A percentile compares a stretch with the other conserved stretches of the same genome.
These are phyloP conservation scores for Brettanomyces anomalus DNA, from an alignment of 805 yeast species.

Conservation along the genomic window DNA sequence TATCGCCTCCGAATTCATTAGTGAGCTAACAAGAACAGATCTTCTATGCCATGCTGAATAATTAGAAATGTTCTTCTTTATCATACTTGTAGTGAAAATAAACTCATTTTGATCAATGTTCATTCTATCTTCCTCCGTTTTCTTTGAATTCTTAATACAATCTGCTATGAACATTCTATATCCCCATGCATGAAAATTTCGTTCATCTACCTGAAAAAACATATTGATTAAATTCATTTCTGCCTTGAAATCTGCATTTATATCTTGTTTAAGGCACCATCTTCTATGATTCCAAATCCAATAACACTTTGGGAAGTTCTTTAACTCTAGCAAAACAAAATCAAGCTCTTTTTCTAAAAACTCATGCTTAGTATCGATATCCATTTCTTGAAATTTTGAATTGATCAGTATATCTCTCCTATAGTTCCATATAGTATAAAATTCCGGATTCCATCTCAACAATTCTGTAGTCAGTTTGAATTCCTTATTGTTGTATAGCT, in stretches of 20 bases:
- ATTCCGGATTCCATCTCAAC: constrained; percentile 69
- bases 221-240: constrained; percentile 67
- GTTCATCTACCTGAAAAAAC: constrained; percentile 59
- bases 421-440: constrained; percentile 84
- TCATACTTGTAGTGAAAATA: constrained; percentile 66
- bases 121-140: constrained; percentile 3
- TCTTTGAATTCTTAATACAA: constrained; percentile 14
- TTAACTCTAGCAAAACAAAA: constrained; percentile 50
- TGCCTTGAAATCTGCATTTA: constrained; percentile 48
- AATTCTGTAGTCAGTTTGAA: constrained; percentile 49
- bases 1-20: constrained; percentile 27
- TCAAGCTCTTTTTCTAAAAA: constrained; percentile 48
- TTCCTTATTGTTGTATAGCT: constrained; percentile 27
- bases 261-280: constrained; percentile 61
- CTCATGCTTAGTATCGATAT: constrained; percentile 16
- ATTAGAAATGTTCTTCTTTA: constrained; percentile 79
- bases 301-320: constrained; percentile 75
- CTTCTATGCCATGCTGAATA: constrained; percentile 96
- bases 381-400: constrained; percentile 17
- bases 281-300: constrained; percentile 95
- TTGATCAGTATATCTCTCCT: constrained; percentile 59
- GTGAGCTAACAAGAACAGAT: constrained; percentile 51
- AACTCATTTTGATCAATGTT: constrained; percentile 44
- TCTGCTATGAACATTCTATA: constrained; percentile 69
- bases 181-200: constrained; percentile 96